Conservation (phyloP, 2,329 filamentous ascomycete species). For the Macrophomina phaseolina region DNA sequence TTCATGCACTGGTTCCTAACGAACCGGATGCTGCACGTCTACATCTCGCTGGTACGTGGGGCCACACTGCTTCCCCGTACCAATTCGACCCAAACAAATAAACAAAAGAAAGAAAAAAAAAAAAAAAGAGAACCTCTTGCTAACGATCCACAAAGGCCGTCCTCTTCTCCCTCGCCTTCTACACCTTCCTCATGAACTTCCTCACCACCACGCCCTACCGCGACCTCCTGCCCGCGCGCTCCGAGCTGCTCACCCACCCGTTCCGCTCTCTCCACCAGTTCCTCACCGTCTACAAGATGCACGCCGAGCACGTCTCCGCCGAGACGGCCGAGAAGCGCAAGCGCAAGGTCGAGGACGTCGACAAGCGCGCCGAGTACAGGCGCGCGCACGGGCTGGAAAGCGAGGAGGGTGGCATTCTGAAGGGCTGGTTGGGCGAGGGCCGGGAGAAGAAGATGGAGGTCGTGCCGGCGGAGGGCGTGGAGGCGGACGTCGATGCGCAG, state of each 20-base stretch:
- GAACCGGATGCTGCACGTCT: conserved; percentile 75
- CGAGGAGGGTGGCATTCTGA: conserved; percentile 36
- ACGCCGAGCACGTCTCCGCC: conserved; percentile 72
- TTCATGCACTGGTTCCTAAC: conserved; percentile 86
- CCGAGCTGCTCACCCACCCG: conserved; percentile 73
- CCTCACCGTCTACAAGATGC: conserved; percentile 75
- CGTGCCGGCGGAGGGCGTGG: not conserved
- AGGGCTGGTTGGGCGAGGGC: conserved; percentile 44
- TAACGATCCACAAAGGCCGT: conserved; percentile 58
- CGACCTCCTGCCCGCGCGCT: conserved; percentile 75
- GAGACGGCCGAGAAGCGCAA: conserved; percentile 74
- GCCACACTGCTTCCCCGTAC: not conserved
- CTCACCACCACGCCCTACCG: conserved; percentile 77
- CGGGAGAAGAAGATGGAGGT: conserved; percentile 31
- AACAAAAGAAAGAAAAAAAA: not conserved
- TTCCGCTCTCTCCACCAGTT: conserved; percentile 69
- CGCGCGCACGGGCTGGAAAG: conserved; percentile 73
- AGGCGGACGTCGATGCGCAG: not conserved
- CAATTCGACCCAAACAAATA: not conserved
- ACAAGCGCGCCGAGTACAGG: conserved; percentile 84
- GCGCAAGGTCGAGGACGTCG: conserved; percentile 79
- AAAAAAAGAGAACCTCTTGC: not conserved
- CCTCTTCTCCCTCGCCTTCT: conserved; percentile 70
- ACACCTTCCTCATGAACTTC: conserved; percentile 81
- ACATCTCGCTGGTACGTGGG: conserved; percentile 76